These are phyloP conservation scores for Stylonectria norvegica DNA, from an alignment of 2,329 filamentous ascomycete genomes.

Conservation along the genomic window DNA sequence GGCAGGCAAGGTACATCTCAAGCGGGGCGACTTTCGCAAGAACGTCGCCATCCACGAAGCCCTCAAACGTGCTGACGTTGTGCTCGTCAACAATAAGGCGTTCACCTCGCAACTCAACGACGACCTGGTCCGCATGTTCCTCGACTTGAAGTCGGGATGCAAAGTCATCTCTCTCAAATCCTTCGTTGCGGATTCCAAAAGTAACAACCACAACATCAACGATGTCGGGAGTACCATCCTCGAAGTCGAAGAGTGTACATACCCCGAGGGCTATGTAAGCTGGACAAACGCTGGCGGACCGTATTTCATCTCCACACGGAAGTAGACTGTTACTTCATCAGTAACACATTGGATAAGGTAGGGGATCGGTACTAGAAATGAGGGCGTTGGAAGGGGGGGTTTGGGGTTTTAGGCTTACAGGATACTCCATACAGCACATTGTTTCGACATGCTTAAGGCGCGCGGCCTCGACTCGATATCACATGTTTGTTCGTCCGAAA, in stretches of 20 bases:
- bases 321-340: conserved; percentile 41
- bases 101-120: conserved; percentile 88
- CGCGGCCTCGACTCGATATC: conserved; percentile 1
- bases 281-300: conserved; percentile 83
- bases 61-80: conserved; percentile 84
- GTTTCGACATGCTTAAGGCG: conserved; percentile 13
- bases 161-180: conserved; percentile 89
- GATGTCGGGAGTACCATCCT: conserved; percentile 81
- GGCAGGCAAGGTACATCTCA: conserved; percentile 74
- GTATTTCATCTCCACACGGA: conserved; percentile 86
- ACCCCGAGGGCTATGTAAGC: conserved; percentile 74
- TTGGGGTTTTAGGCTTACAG: conserved; percentile 27
- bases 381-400: too few species aligned
- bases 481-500: conserved; percentile 1
- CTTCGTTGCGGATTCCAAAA: conserved; percentile 79
- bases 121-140: conserved; percentile 79
- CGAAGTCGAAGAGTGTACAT: conserved; percentile 63
- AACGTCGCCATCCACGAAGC: conserved; percentile 67
- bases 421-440: conserved; percentile 32
- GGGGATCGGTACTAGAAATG: conserved; percentile 12
- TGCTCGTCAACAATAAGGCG: conserved; percentile 96
- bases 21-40: conserved; percentile 79
- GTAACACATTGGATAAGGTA: conserved; percentile 23
- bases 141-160: conserved; percentile 88
- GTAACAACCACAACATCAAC: conserved; percentile 69